Conservation (phyloP, 345 rosid genomes). For the Camelina laxa region DNA sequence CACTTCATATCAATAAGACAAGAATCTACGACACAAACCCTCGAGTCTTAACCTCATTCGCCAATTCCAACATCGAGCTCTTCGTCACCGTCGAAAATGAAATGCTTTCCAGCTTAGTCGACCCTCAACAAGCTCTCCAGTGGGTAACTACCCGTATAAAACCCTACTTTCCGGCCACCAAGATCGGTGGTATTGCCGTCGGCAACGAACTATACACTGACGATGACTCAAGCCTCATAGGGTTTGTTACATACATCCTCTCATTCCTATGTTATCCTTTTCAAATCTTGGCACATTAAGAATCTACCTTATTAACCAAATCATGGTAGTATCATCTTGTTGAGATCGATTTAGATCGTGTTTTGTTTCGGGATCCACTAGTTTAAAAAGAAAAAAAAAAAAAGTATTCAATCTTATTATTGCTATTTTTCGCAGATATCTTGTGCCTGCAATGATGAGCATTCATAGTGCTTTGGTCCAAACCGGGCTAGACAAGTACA, state of each 20-base stretch:
- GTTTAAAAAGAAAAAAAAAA: not conserved
- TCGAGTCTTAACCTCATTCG: slow-evolving; percentile 70
- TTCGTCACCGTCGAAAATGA: slow-evolving; percentile 81
- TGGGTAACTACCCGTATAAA: slow-evolving; percentile 73
- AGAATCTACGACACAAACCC: slow-evolving; percentile 94
- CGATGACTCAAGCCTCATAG: slow-evolving; percentile 53
- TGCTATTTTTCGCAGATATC: slow-evolving; percentile 36
- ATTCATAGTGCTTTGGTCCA: slow-evolving; percentile 76
- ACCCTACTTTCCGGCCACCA: slow-evolving; percentile 73
- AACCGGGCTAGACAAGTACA: slow-evolving; percentile 66
- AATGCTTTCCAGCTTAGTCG: slow-evolving; percentile 59
- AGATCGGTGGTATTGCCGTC: slow-evolving; percentile 70
- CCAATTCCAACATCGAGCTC: slow-evolving; percentile 71
- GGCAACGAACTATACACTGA: slow-evolving; percentile 78
- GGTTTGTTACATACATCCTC: slow-evolving; percentile 34
- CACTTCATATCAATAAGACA: slow-evolving; percentile 66
- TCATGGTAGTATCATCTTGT: not conserved
- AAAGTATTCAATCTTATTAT: not conserved
- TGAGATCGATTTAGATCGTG: not conserved
- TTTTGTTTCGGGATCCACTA: not conserved
- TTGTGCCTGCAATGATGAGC: slow-evolving; percentile 81
- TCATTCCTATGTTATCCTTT: slow-evolving; percentile 11
- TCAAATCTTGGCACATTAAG: slow-evolving; percentile 1
- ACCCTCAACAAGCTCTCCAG: slow-evolving; percentile 80
- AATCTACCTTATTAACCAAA: not conserved